A percentile compares a stretch with the other conserved stretches of the same genome.
Conservation (phyloP, 2,329 filamentous ascomycete species). For the Curvularia hawaiiensis region DNA sequence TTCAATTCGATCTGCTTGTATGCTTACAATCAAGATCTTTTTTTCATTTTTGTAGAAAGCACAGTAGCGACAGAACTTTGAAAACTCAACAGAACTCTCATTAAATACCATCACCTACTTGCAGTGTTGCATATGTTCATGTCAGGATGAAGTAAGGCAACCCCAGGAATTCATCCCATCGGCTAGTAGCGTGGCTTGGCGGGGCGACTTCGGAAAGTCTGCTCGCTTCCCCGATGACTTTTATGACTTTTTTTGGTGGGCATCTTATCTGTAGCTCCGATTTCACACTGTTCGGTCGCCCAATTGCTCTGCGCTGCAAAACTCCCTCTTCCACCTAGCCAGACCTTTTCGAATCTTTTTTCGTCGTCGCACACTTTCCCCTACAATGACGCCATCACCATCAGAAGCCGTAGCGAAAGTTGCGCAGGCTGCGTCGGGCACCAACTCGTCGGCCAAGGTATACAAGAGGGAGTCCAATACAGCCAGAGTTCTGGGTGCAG, state of each 20-base stretch:
- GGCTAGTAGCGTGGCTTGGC: constrained; percentile 13
- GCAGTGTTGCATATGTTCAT: neutral
- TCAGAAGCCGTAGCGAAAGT: constrained; percentile 39
- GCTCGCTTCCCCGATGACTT: constrained; percentile 19
- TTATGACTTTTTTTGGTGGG: neutral
- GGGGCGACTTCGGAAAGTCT: no score
- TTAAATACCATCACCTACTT: neutral
- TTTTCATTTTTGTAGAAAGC: neutral
- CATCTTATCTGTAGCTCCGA: constrained; percentile 13
- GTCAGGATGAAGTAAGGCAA: neutral
- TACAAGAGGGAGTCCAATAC: constrained; percentile 86
- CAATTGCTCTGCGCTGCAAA: constrained; percentile 21
- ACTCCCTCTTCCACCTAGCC: constrained; percentile 7
- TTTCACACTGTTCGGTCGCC: constrained; percentile 10
- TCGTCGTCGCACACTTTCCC: neutral
- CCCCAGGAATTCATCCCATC: neutral
- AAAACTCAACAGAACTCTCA: neutral
- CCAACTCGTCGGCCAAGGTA: constrained; percentile 58
- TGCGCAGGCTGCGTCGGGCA: constrained; percentile 34
- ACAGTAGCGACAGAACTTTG: neutral
- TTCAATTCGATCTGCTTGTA: neutral
- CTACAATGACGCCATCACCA: constrained; percentile 36
- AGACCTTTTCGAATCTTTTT: neutral
- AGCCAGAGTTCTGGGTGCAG: constrained; percentile 89
- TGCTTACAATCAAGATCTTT: neutral